These are phyloP conservation scores for Cyclotella cryptica DNA, from an alignment of 108 stramenopile genomes.

Conservation along the genomic window DNA sequence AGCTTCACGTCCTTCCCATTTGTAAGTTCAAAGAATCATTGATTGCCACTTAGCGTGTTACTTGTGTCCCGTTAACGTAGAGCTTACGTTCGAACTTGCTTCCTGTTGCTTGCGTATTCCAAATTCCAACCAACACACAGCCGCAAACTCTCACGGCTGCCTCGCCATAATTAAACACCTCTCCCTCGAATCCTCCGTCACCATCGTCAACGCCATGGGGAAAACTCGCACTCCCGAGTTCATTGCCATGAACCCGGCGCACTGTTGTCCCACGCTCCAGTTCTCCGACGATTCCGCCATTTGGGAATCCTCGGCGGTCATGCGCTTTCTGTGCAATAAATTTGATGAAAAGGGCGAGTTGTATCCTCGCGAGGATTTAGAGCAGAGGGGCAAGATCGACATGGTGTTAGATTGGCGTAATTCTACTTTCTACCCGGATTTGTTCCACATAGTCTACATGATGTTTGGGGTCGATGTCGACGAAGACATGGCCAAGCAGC, in stretches of 20 bases:
- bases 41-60: not conserved
- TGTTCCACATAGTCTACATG: constrained; percentile 46
- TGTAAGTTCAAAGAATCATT: constrained; percentile 19
- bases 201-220: constrained; percentile 46
- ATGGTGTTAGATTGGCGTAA: constrained; percentile 49
- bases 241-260: constrained; percentile 52
- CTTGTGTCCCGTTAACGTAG: not conserved
- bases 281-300: constrained; percentile 41
- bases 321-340: constrained; percentile 46
- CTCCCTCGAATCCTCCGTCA: constrained; percentile 16
- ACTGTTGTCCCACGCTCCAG: constrained; percentile 51
- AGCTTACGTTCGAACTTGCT: not conserved
- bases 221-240: constrained; percentile 57
- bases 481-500: constrained; percentile 42
- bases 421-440: constrained; percentile 20
- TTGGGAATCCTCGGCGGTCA: constrained; percentile 52
- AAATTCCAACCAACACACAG: constrained; percentile 1
- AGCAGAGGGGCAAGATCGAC: constrained; percentile 45
- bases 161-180: constrained; percentile 45
- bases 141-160: constrained; percentile 51
- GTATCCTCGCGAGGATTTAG: constrained; percentile 42
- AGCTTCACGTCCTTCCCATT: constrained; percentile 41
- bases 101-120: not conserved
- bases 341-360: constrained; percentile 37
- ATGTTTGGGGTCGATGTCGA: constrained; percentile 37